phyloP scores from a whole-genome alignment of 495 filamentous ascomycete genomes.

The Penicillium fimorum region DNA sequence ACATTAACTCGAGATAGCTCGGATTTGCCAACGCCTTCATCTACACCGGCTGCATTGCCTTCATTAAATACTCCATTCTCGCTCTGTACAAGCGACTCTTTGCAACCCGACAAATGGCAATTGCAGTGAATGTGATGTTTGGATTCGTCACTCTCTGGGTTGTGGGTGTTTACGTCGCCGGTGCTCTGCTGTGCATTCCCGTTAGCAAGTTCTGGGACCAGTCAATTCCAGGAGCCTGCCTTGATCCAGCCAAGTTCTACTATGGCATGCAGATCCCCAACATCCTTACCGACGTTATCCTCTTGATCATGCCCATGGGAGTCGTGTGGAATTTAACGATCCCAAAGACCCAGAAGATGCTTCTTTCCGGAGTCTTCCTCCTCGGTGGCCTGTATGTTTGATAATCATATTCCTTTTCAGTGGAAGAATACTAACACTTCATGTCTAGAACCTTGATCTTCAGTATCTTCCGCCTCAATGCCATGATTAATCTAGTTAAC shows the following conservation, averaged over 20 bases:
- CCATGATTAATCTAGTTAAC: conserved; percentile 21
- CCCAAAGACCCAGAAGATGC: conserved; percentile 34
- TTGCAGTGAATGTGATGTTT: conserved; percentile 27
- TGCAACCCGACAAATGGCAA: conserved; percentile 24
- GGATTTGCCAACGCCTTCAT: conserved; percentile 32
- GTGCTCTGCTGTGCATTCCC: conserved; percentile 35
- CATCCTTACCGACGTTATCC: conserved; percentile 38
- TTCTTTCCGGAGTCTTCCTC: conserved; percentile 41
- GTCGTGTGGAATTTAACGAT: conserved; percentile 43
- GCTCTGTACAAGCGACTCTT: conserved; percentile 43
- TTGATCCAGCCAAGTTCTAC: conserved; percentile 30
- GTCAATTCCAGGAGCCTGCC: conserved; percentile 28
- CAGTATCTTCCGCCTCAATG: conserved; percentile 19
- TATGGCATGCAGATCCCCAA: conserved; percentile 42
- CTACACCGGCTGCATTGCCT: conserved; percentile 30
- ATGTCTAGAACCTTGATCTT: conserved; percentile 23
- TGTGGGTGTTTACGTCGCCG: conserved; percentile 27
- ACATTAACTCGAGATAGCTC: conserved; percentile 16
- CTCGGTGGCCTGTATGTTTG: conserved; percentile 39
- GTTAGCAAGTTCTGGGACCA: conserved; percentile 33
- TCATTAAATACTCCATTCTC: conserved; percentile 47
- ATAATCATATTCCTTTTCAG: neutral
- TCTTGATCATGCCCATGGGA: conserved; percentile 50
- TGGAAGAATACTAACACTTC: neutral
- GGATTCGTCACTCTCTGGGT: conserved; percentile 33